Percentiles rank a stretch among this genome's conserved stretches.
These are phyloP conservation scores for Helminthosporium solani DNA, from an alignment of 2,329 filamentous ascomycete species.

Conservation along the genomic window DNA sequence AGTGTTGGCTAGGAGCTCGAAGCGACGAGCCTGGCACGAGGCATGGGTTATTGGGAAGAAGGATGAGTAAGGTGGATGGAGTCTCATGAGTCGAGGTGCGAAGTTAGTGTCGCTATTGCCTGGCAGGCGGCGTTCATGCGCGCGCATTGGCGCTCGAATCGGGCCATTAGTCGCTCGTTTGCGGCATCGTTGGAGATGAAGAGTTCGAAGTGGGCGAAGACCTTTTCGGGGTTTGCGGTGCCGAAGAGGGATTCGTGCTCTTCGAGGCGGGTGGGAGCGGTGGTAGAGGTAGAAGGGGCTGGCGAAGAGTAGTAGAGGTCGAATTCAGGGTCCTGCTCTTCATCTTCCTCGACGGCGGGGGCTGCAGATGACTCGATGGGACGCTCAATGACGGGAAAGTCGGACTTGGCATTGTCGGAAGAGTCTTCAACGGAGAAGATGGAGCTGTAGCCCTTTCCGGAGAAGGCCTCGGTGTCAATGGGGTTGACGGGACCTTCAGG, in stretches of 20 bases:
- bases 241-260: conserved; percentile 44
- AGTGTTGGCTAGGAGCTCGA: conserved; percentile 13
- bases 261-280: conserved; percentile 32
- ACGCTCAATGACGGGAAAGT: conserved; percentile 51
- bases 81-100: conserved; percentile 37
- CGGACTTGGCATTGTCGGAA: conserved; percentile 51
- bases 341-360: conserved; percentile 18
- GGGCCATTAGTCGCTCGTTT: conserved; percentile 32
- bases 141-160: conserved; percentile 38
- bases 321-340: conserved; percentile 62
- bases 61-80: not conserved
- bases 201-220: conserved; percentile 63
- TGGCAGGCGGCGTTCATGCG: conserved; percentile 36
- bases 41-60: conserved; percentile 2
- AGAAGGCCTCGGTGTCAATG: conserved; percentile 62
- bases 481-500: conserved; percentile 63
- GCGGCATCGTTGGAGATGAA: conserved; percentile 56
- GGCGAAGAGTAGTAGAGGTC: conserved; percentile 58
- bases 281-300: conserved; percentile 41
- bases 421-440: conserved; percentile 36
- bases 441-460: conserved; percentile 61
- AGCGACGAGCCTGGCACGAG: conserved; percentile 9
- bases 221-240: conserved; percentile 64
- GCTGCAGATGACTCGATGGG: conserved; percentile 23
- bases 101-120: conserved; percentile 37